Conservation (phyloP, 164 flowering plant species). For the Cinnamomum chago region DNA sequence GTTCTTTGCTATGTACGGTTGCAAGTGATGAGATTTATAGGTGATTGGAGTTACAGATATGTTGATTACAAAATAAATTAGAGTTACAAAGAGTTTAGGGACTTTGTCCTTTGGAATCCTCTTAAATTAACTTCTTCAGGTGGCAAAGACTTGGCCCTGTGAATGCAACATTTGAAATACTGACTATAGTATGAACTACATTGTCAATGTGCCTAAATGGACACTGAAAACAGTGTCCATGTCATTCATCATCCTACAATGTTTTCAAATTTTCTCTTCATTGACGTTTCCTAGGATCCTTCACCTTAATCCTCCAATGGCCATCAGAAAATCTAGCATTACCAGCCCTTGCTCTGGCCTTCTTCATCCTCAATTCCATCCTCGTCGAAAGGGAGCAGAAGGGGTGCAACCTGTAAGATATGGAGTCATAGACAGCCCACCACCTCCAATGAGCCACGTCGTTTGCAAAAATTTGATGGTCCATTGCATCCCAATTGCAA, state of each 20-base stretch:
- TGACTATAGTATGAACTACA: neutral
- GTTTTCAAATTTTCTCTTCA: neutral
- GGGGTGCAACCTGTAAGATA: constrained; percentile 41
- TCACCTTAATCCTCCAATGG: constrained; percentile 58
- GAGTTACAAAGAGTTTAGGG: too few relatives aligned
- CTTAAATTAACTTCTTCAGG: too few relatives aligned
- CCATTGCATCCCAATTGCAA: constrained; percentile 65
- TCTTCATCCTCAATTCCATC: constrained; percentile 28
- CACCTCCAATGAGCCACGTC: constrained; percentile 55
- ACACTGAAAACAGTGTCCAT: neutral
- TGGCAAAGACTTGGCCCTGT: too few relatives aligned
- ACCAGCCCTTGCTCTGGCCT: constrained; percentile 35
- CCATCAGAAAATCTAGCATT: constrained; percentile 29
- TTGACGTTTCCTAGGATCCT: constrained; percentile 42
- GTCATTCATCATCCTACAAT: neutral
- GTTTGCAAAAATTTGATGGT: constrained; percentile 45
- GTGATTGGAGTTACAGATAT: too few relatives aligned
- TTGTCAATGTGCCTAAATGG: neutral
- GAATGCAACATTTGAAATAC: too few relatives aligned
- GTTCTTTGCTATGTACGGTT: too few relatives aligned
- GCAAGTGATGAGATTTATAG: too few relatives aligned
- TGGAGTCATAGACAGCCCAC: constrained; percentile 63
- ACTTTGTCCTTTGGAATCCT: too few relatives aligned
- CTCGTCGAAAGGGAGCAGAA: constrained; percentile 39
- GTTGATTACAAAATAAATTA: too few relatives aligned